Evolutionary conservation across 306 rosid species (phyloP), one percentile per base, ranked within the genome.

Genomic region (Prosopis cineraria): DNA sequence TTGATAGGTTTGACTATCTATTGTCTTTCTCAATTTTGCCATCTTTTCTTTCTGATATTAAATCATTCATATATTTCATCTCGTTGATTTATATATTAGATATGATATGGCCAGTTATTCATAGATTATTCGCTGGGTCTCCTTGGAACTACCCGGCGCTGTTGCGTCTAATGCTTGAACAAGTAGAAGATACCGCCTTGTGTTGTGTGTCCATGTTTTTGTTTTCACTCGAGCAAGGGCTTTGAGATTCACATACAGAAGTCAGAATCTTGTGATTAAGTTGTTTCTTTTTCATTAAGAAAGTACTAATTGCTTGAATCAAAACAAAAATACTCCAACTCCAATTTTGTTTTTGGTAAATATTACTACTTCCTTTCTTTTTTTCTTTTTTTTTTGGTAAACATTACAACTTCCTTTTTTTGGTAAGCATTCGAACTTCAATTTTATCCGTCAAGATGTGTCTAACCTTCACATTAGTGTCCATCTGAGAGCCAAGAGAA

Each of bases 1-100:
- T 67, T 72, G 55, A 37, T 72, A 33, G 59, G 44, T 45, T 64
- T 72, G 65, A 71, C 52, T 30, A 60, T 76, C 72, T 72, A 40
- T 65, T 45, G 60, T 27, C 72, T 29, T 45, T 78, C 53, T 12
- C 50, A 64, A 24, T 45, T 39, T 37, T 74, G 69, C 60, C 60
- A 41, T 45, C 65, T 22, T 73, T 5, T 52, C 39, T 47, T 12
- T 44, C 41, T 70, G 48, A 70, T 45, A 7, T 69, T 25, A 29
- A n/a, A 27, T 29, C 24, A 30, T 48, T 31, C 20, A 50, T 4
- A 33, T 9, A 30, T 3, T 70, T 47, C 62, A 30, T 70, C 43
- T 19, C 17, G 41, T 12, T 33, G 59, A 11, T 17, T 47, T 52
- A 16, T 2, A 62, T 20, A 39, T 67, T 39, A 40, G 25, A 20